Percentiles rank a stretch among this genome's conserved stretches.
Conservation (phyloP, 108 stramenopile species). For the Aurantiochytrium sp. region DNA sequence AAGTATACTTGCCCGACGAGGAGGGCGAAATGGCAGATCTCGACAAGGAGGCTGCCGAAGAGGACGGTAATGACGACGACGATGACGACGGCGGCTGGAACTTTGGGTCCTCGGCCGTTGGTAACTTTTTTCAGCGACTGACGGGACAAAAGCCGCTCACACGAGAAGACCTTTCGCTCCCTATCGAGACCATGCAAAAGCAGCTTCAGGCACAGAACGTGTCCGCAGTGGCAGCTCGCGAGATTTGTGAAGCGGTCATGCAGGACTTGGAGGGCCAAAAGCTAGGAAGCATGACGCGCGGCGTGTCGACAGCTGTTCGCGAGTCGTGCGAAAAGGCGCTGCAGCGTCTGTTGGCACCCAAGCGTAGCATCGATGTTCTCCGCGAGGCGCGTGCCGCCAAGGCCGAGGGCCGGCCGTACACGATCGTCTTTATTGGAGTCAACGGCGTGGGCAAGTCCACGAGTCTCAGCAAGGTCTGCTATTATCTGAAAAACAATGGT, state of each 20-base stretch:
- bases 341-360: conserved; percentile 42
- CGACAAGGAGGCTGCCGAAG: conserved; percentile 15
- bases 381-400: conserved; percentile 23
- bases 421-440: conserved; percentile 87
- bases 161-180: conserved; percentile 44
- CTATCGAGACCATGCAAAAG: conserved; percentile 71
- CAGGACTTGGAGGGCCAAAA: conserved; percentile 36
- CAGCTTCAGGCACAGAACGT: conserved; percentile 78
- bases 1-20: conserved; percentile 71
- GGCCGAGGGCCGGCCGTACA: conserved; percentile 53
- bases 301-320: conserved; percentile 27
- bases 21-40: conserved; percentile 60
- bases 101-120: neutral
- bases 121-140: neutral
- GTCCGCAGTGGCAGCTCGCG: conserved; percentile 64
- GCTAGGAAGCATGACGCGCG: conserved; percentile 27
- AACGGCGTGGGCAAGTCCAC: conserved; percentile 71
- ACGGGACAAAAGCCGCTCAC: conserved; percentile 22
- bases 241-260: conserved; percentile 35
- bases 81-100: conserved; percentile 17
- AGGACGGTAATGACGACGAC: conserved; percentile 39
- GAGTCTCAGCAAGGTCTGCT: conserved; percentile 48
- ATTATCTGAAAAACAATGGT: conserved; percentile 53
- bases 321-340: conserved; percentile 36
- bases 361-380: conserved; percentile 21